Evolutionary conservation across 768 basidiomycete genomes (phyloP), one percentile per base, ranked within the genome.

Genomic region (Mycena kentingensis): DNA sequence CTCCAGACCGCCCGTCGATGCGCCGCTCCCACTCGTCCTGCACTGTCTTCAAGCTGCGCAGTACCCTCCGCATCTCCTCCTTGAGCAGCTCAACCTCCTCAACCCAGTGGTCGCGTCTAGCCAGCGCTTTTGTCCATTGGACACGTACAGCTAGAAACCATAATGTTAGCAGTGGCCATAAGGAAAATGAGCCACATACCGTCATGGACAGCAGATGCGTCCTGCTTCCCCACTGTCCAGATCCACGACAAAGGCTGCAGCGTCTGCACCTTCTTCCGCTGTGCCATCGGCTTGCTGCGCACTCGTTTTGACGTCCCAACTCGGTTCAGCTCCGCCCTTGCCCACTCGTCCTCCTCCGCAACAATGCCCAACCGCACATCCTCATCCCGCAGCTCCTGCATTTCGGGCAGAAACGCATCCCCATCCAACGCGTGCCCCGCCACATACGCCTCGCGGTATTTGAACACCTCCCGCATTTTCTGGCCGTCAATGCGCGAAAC

Each of bases 51-150:
- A 42, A 42, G 10, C 13, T 11, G 10, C 39, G 32, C 26, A 53
- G 19, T 1, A 45, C 39, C 0, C 52, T 22, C 3, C 41, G 24
- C 63, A 62, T 64, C 34, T 65, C 63, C 36, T 64, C 60, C 8
- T 28, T 15, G 19, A 64, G 32, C 4, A 64, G 31, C 2, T 29
- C 22, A n/a, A 63, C 54, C 29, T 65, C 63, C 13, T 65, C 63
- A 1, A 22, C n/a, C 63, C 63, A 65, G 11, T 25, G 54, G 4
- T 46, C 27, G 0, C 31, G 45, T 7, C 52, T 42, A 3, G 54
- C 60, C n/a, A 27, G 22, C 5, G 60, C 41, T 38, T 60, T 64
- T 27, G 56, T 49, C 60, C 59, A 64, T 31, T 61, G 59, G 11
- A 64, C 57, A 6, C 46, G 51, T 8, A 52, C 51, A 26, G 25